phyloP scores from a whole-genome alignment of 2,329 filamentous ascomycete genomes.

The Rhinocladiella similis region DNA sequence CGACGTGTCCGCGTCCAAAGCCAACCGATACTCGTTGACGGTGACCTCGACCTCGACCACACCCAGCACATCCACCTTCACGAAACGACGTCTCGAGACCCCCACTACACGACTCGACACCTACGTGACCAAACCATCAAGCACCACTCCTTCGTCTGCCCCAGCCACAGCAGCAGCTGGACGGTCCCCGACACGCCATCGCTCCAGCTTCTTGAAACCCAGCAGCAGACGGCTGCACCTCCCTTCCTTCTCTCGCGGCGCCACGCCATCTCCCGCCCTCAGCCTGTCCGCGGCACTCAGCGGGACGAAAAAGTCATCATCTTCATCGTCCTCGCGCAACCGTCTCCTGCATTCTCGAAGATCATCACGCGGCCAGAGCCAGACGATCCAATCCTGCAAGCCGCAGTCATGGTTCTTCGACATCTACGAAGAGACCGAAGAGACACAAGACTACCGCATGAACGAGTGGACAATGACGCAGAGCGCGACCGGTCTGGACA shows the following conservation, averaged over 20 bases:
- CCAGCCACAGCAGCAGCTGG: constrained; percentile 66
- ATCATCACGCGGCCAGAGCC: background rate
- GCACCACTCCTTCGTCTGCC: constrained; percentile 52
- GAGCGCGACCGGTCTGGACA: constrained; percentile 76
- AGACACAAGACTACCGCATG: constrained; percentile 87
- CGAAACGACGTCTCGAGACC: constrained; percentile 18
- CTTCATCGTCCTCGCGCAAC: constrained; percentile 27
- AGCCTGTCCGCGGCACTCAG: constrained; percentile 81
- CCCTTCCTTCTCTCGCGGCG: constrained; percentile 52
- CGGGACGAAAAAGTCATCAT: constrained; percentile 50
- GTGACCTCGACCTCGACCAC: constrained; percentile 31
- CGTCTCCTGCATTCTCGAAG: constrained; percentile 36
- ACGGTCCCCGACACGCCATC: constrained; percentile 73
- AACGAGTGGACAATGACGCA: constrained; percentile 67
- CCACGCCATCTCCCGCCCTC: constrained; percentile 64
- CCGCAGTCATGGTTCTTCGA: constrained; percentile 79
- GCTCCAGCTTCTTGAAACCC: constrained; percentile 68
- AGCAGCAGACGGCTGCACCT: constrained; percentile 74
- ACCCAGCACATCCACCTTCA: background rate
- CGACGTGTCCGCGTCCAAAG: constrained; percentile 43
- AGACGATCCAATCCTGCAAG: constrained; percentile 58
- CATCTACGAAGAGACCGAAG: constrained; percentile 87
- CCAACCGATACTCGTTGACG: constrained; percentile 49
- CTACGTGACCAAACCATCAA: constrained; percentile 33
- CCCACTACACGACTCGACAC: constrained; percentile 27